Evolutionary conservation across 352 stramenopile species (phyloP).

Genomic region (Blastocystis sp.): DNA sequence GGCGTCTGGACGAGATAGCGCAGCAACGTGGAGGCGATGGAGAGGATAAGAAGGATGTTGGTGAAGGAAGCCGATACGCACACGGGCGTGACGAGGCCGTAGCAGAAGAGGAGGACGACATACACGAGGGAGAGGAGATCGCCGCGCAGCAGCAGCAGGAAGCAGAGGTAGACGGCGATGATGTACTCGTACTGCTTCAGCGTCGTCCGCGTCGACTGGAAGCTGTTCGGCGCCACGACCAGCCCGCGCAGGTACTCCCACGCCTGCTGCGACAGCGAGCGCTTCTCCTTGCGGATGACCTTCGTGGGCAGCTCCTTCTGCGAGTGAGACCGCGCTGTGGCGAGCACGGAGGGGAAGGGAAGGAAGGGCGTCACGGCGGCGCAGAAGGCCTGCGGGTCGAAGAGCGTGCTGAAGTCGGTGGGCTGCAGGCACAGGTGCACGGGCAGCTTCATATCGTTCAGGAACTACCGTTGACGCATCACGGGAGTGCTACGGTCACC

Average conservation of each 20-base stretch:
- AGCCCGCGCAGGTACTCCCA: neutral
- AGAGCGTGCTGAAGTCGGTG: neutral
- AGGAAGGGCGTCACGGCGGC: neutral
- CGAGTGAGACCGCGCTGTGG: neutral
- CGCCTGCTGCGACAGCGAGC: neutral
- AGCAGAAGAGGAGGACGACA: neutral
- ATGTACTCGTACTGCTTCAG: neutral
- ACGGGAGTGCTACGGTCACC: neutral
- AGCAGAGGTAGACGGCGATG: neutral
- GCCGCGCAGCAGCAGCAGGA: slow-evolving; percentile 5
- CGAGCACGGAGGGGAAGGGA: neutral
- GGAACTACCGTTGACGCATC: neutral
- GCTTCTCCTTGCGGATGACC: neutral
- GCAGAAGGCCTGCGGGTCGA: neutral
- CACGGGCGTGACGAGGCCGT: neutral
- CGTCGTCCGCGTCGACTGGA: neutral
- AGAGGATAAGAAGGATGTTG: neutral
- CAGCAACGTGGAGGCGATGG: neutral
- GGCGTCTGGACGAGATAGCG: slow-evolving; percentile 52
- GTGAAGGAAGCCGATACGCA: neutral
- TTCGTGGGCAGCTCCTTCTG: neutral
- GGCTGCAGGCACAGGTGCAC: neutral
- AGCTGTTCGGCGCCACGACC: neutral
- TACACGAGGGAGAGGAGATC: slow-evolving; percentile 17
- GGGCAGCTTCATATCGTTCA: neutral